A percentile compares a stretch with the other conserved stretches of the same genome.
These are phyloP conservation scores for Schwanniomyces sp. DNA, from an alignment of 805 yeast species.

Conservation along the genomic window DNA sequence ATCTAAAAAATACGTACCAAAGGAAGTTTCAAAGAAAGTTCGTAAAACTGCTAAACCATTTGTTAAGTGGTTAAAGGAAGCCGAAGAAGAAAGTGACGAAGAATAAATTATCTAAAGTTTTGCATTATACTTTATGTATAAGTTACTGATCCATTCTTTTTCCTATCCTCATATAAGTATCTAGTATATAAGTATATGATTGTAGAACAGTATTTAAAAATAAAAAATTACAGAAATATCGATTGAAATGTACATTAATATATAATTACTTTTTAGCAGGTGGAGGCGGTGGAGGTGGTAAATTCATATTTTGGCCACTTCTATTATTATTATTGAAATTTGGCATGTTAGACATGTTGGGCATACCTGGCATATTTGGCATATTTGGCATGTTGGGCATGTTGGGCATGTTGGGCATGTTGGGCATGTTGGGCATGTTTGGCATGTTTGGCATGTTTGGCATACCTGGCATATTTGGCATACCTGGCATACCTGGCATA, in stretches of 20 bases:
- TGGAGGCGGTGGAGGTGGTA: constrained; percentile 16
- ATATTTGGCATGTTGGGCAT: constrained; percentile 26
- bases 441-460: constrained; percentile 20
- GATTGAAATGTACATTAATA: neutral
- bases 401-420: constrained; percentile 21
- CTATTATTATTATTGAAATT: constrained; percentile 13
- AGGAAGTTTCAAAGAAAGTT: constrained; percentile 88
- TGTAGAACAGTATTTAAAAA: neutral
- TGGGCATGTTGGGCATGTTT: constrained; percentile 24
- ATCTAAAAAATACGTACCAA: constrained; percentile 90
- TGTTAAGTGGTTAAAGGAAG: constrained; percentile 91
- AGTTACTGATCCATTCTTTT: neutral
- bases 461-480: constrained; percentile 28
- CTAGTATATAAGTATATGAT: neutral
- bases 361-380: constrained; percentile 20
- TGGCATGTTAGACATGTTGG: constrained; percentile 25
- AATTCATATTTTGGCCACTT: constrained; percentile 6
- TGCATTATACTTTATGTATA: neutral
- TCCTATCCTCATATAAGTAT: neutral
- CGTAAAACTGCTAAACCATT: constrained; percentile 96
- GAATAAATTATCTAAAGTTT: constrained; percentile 35
- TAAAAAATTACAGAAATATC: neutral
- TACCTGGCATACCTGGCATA: constrained; percentile 21
- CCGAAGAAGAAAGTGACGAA: constrained; percentile 78
- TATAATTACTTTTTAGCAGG: constrained; percentile 9